Conservation (phyloP, 331 rosid species). For the Erythrophleum ivorense region DNA sequence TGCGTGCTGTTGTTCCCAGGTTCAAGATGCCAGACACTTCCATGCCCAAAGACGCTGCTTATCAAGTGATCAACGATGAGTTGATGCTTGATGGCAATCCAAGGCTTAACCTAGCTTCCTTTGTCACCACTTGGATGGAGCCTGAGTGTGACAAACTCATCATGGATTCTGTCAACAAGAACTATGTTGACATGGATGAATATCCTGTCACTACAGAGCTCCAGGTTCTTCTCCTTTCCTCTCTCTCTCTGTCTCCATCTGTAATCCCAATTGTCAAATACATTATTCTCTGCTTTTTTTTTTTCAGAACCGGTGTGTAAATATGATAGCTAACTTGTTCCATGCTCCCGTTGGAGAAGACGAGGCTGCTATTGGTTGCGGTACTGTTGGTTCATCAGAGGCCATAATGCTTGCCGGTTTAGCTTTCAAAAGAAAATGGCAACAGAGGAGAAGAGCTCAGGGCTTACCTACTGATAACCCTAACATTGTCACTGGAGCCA, state of each 20-base stretch:
- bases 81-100: conserved; percentile 48
- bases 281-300: not conserved
- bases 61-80: conserved; percentile 46
- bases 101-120: conserved; percentile 50
- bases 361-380: conserved; percentile 42
- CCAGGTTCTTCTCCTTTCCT: conserved; percentile 31
- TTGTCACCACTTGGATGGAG: too few species aligned
- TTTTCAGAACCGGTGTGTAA: conserved; percentile 51
- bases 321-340: conserved; percentile 49
- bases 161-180: too few species aligned
- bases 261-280: too few species aligned
- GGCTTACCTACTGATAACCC: conserved; percentile 49
- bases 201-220: conserved; percentile 52
- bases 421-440: conserved; percentile 55
- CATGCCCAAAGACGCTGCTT: conserved; percentile 44
- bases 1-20: conserved; percentile 20
- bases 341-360: conserved; percentile 45
- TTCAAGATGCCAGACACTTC: conserved; percentile 44
- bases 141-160: too few species aligned
- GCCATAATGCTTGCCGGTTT: conserved; percentile 55
- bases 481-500: too few species aligned
- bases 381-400: conserved; percentile 53
- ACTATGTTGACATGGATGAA: too few species aligned
- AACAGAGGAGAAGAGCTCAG: conserved; percentile 45
- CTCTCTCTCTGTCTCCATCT: not conserved